A percentile compares a stretch with the other conserved stretches of the same genome.
These are phyloP conservation scores for Aeminium ludgeri DNA, from an alignment of 495 filamentous ascomycete genomes.

Conservation along the genomic window DNA sequence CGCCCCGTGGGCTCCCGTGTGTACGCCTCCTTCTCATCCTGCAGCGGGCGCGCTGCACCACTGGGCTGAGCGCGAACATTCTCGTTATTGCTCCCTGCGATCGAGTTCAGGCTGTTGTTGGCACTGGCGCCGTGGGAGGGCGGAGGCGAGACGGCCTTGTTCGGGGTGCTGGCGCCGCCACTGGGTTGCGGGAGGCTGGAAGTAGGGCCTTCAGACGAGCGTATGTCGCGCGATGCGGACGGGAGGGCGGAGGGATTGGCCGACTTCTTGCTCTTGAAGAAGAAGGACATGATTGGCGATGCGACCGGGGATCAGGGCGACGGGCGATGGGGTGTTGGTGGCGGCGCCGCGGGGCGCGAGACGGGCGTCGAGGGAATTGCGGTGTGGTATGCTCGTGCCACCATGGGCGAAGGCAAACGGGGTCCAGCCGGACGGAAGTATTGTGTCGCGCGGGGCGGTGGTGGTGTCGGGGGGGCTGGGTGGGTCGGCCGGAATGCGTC, in stretches of 20 bases:
- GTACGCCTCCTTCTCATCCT: constrained; percentile 1
- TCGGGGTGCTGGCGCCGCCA: constrained; percentile 9
- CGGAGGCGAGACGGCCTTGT: constrained; percentile 20
- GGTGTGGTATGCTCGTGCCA: no score
- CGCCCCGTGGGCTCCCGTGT: not conserved
- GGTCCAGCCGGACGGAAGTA: no score
- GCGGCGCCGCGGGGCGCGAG: no score
- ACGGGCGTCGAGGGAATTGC: no score
- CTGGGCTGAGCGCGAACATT: not conserved
- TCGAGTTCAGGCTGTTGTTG: constrained; percentile 46
- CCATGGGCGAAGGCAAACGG: no score
- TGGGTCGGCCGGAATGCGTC: no score
- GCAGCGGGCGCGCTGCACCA: constrained; percentile 1
- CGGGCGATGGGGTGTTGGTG: no score
- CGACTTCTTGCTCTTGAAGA: constrained; percentile 46
- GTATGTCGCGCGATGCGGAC: constrained; percentile 35
- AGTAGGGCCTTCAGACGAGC: constrained; percentile 19
- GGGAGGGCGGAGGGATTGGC: constrained; percentile 27
- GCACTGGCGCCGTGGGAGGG: constrained; percentile 44
- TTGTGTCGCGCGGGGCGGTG: no score
- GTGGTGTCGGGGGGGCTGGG: no score
- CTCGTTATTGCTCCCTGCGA: constrained; percentile 23
- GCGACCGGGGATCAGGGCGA: no score
- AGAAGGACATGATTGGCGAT: constrained; percentile 44
- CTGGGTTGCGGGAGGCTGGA: constrained; percentile 20